Conservation (phyloP, 495 filamentous ascomycete genomes). For the Peziza echinospora region DNA sequence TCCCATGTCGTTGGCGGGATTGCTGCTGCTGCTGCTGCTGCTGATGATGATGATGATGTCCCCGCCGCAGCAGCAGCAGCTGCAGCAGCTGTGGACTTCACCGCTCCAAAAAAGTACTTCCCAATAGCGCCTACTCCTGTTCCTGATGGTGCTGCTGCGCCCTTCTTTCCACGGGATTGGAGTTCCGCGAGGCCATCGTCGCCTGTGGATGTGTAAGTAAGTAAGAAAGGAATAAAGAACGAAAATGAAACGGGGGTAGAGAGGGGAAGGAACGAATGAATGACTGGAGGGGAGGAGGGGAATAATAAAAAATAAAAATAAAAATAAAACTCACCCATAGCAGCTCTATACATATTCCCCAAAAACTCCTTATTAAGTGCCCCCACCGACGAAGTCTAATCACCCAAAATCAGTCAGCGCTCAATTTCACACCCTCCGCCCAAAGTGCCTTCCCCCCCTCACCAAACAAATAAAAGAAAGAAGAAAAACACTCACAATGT, state of each 20-base stretch:
- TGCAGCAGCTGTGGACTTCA: background rate
- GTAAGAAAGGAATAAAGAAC: no score
- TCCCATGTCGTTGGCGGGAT: slow-evolving; percentile 18
- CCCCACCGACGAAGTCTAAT: slow-evolving; percentile 58
- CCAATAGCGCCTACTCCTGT: no score
- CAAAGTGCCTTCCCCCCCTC: no score
- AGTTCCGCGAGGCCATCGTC: slow-evolving; percentile 6
- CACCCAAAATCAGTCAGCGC: no score
- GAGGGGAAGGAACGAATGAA: no score
- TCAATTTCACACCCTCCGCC: no score
- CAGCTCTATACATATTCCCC: slow-evolving; percentile 49
- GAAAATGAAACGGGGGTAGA: no score
- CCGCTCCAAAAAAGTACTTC: background rate
- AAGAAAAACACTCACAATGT: slow-evolving; percentile 24
- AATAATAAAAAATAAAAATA: background rate
- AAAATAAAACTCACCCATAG: slow-evolving; percentile 32
- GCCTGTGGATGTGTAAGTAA: no score
- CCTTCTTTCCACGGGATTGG: background rate
- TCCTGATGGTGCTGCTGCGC: background rate
- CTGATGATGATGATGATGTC: background rate
- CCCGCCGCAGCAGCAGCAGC: background rate
- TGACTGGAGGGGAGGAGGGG: no score
- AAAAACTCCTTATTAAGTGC: slow-evolving; percentile 46
- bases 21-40: background rate
- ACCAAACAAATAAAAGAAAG: background rate